Conservation (phyloP, 2,329 filamentous ascomycete species). For the Sporothrix schenckii region DNA sequence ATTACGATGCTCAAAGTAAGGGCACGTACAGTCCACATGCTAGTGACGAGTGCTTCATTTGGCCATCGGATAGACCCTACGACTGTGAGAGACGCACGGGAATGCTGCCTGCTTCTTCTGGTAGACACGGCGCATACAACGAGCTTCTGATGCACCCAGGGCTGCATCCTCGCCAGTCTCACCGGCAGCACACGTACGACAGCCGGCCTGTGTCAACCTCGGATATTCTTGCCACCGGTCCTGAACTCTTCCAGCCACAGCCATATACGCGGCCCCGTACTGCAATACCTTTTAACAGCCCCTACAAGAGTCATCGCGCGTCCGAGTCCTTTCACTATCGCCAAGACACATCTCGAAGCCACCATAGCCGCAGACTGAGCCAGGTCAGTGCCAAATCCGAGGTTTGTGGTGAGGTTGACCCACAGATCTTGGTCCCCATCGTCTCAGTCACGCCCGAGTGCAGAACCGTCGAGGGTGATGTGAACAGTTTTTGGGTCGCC, state of each 20-base stretch:
- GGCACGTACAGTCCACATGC: neutral
- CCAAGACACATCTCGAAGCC: neutral
- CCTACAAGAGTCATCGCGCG: neutral
- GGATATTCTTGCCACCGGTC: neutral
- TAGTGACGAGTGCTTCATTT: neutral
- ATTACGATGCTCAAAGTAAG: neutral
- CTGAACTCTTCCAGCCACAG: neutral
- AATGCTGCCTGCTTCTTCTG: neutral
- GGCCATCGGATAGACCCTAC: neutral
- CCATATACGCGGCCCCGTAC: conserved; percentile 27
- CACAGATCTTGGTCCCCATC: conserved; percentile 34
- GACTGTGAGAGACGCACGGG: neutral
- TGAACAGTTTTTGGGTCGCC: conserved; percentile 44
- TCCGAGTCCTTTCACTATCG: neutral
- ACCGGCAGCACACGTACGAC: neutral
- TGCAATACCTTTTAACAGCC: conserved; percentile 22
- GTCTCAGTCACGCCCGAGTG: conserved; percentile 36
- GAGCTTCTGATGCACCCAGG: neutral
- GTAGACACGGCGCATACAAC: neutral
- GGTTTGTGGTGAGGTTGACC: conserved; percentile 1
- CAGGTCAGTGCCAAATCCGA: conserved; percentile 12
- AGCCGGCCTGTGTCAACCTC: conserved; percentile 18
- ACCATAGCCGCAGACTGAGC: conserved; percentile 15
- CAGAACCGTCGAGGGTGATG: conserved; percentile 28
- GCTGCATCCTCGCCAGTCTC: neutral